Conservation (phyloP, 2,329 filamentous ascomycete species). For the Endothia cerciana region DNA sequence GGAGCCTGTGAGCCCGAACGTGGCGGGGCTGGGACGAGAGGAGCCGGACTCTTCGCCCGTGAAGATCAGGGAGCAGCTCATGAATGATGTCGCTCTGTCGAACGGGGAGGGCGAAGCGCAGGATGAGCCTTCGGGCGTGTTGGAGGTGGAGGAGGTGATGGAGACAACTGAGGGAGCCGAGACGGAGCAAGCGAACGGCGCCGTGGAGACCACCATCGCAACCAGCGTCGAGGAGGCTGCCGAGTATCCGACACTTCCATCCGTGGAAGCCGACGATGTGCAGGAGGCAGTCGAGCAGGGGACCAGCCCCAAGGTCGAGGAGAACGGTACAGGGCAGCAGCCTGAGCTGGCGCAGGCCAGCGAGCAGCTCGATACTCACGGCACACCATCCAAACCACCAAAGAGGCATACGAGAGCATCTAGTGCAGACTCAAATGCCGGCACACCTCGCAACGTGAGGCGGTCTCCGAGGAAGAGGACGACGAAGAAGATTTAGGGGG, state of each 20-base stretch:
- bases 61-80: slow-evolving; percentile 24
- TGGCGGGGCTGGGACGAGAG: background rate
- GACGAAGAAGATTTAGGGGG: background rate
- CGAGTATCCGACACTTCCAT: slow-evolving; percentile 20
- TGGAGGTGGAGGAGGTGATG: slow-evolving; percentile 13
- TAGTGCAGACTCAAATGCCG: slow-evolving; percentile 27
- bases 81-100: slow-evolving; percentile 9
- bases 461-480: slow-evolving; percentile 28
- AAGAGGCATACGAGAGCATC: slow-evolving; percentile 18
- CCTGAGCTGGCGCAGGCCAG: background rate
- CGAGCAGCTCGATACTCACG: background rate
- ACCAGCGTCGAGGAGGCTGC: slow-evolving; percentile 17
- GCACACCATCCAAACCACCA: slow-evolving; percentile 13
- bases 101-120: background rate
- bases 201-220: slow-evolving; percentile 11
- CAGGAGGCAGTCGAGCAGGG: slow-evolving; percentile 4
- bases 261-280: slow-evolving; percentile 17
- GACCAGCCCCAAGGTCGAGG: background rate
- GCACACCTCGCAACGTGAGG: slow-evolving; percentile 26
- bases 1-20: slow-evolving; percentile 10
- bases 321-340: background rate
- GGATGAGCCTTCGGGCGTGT: background rate
- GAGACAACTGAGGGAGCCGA: slow-evolving; percentile 8
- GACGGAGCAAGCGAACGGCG: slow-evolving; percentile 17
- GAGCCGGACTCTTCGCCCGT: slow-evolving; percentile 22